These are phyloP conservation scores for Fusarium haematococcum DNA, from an alignment of 2,329 filamentous ascomycete genomes.

Conservation along the genomic window DNA sequence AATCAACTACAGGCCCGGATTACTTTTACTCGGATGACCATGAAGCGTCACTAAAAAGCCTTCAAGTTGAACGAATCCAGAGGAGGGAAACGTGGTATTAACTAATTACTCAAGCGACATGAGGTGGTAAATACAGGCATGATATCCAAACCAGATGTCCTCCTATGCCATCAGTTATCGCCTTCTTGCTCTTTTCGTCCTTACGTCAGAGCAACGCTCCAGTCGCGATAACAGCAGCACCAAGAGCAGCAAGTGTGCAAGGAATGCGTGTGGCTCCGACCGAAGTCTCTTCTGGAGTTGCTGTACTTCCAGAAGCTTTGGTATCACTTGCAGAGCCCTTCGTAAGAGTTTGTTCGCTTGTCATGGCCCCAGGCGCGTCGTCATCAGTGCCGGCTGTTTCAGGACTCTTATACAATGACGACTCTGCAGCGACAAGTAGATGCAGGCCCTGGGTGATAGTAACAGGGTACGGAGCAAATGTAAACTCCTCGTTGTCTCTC, in stretches of 20 bases:
- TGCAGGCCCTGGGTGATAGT: neutral
- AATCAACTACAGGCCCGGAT: too few species aligned
- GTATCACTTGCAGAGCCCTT: neutral
- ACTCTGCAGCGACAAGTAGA: neutral
- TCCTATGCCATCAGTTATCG: neutral
- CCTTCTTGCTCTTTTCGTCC: neutral
- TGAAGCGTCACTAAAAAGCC: fast-evolving
- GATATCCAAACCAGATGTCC: neutral
- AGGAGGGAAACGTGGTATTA: neutral
- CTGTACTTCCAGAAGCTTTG: neutral
- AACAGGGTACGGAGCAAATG: neutral
- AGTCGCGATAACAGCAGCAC: neutral
- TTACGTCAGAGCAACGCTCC: neutral
- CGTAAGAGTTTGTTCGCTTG: neutral
- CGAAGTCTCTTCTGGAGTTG: neutral
- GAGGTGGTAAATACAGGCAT: neutral
- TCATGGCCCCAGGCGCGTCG: neutral
- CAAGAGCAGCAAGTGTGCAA: neutral
- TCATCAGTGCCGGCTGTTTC: neutral
- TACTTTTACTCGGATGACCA: too few species aligned
- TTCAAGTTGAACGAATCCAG: neutral
- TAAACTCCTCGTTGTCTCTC: neutral
- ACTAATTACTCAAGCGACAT: neutral
- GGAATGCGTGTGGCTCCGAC: neutral
- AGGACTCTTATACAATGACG: neutral